phyloP scores from a whole-genome alignment of 192 early-diverging fungal genomes.

The Coemansia sp. region DNA sequence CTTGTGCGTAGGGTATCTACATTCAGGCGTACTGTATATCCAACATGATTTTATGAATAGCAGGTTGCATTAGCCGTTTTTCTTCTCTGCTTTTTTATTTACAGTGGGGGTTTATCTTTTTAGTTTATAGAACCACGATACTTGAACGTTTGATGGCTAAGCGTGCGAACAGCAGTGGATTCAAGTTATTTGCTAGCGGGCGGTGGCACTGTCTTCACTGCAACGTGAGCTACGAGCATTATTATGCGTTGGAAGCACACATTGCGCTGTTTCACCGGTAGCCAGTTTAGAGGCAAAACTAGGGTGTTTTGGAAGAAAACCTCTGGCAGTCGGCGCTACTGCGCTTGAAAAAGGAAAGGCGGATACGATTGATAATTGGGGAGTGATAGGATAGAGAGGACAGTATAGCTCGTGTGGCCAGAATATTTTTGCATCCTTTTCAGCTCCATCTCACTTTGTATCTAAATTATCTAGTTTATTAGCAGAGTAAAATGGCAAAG shows the following conservation, averaged over 20 bases:
- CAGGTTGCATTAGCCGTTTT: background rate
- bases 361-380: no score
- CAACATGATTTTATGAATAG: no score
- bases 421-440: background rate
- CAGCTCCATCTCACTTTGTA: background rate
- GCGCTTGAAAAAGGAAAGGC: background rate
- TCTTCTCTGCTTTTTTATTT: slow-evolving; percentile 1
- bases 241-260: slow-evolving; percentile 35
- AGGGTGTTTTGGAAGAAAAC: no score
- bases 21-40: no score
- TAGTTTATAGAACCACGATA: no score
- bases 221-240: slow-evolving; percentile 45
- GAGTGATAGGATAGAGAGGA: no score
- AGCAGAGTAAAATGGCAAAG: slow-evolving; percentile 24
- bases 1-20: no score
- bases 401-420: no score
- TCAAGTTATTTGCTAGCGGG: no score
- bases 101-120: background rate
- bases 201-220: slow-evolving; percentile 51
- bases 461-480: background rate
- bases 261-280: slow-evolving; percentile 19
- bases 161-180: no score
- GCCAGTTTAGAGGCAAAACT: no score
- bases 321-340: background rate
- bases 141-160: no score